Evolutionary conservation across 768 basidiomycete genomes (phyloP), one percentile per base, ranked within the genome.

Genomic region (Boletus vermiculosoides): DNA sequence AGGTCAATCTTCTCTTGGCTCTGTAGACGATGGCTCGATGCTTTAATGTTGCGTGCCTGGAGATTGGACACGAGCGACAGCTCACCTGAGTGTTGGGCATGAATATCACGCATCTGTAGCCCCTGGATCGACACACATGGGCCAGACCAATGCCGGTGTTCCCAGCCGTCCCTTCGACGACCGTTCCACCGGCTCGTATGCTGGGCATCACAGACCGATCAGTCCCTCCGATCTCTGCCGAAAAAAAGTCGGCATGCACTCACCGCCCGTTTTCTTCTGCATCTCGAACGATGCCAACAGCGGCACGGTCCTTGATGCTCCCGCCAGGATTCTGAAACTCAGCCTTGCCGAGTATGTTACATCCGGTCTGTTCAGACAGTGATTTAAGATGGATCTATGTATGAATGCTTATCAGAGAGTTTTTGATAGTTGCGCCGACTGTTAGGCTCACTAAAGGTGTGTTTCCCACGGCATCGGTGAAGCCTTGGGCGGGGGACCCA

Each of bases 241-340:
- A 37, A 15, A 40, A 41, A 18, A 28, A 22, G 42, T 22, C 22
- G 11, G 20, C 41, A 51, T 11, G 22, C 31, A 81, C 87, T 70
- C 63, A 90, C 93, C 77, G 72, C 60, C 94, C 95, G 63, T 82
- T 81, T 66, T 85, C 79, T 74, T 98, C 96, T 4, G 96, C 96
- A 69, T 94, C 88, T 51, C 77, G 77, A 47, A 99, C 76, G 50
- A 99, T 80, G 31, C 92, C 94, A 16, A 97, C 80, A 2, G 96
- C 97, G 39, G 97, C 97, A 46, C 97, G 86, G 70, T 99, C 97
- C 75, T 99, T 99, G 63, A 99, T 92, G 60, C 92, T 94, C 40
- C 96, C 96, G 6, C 97, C 97, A 0, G 97, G 97, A 67, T 98
- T 98, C 76, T 97, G 94, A 69, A 97, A 95, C 74, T 99, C 97